These are phyloP conservation scores for Geotrichum macrosporum DNA, from an alignment of 1,139 yeast species.

Conservation along the genomic window DNA sequence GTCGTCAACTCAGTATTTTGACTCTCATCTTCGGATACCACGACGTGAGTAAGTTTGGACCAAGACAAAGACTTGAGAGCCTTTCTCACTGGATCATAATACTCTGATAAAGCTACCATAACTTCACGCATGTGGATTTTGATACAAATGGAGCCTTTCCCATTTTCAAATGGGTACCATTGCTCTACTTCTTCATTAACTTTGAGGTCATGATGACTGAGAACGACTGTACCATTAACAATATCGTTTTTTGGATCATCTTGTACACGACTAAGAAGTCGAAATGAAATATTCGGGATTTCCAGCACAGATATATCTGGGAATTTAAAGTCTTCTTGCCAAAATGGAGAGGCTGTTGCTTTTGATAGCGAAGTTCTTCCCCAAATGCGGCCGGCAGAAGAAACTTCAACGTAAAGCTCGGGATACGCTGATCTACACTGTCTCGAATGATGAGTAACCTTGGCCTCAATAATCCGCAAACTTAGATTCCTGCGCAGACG, in stretches of 20 bases:
- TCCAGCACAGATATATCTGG: conserved; percentile 34
- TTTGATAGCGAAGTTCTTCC: conserved; percentile 52
- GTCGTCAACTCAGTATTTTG: background rate
- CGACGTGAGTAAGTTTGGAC: background rate
- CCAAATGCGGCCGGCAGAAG: conserved; percentile 54
- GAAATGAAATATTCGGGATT: conserved; percentile 24
- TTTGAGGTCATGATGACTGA: conserved; percentile 3
- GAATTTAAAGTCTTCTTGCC: conserved; percentile 55
- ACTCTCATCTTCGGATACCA: background rate
- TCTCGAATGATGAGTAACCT: conserved; percentile 23
- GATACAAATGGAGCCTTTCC: conserved; percentile 2
- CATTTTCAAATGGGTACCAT: conserved; percentile 10
- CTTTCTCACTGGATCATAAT: conserved; percentile 1
- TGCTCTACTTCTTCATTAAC: conserved; percentile 7
- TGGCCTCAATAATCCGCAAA: conserved; percentile 66
- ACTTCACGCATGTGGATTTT: conserved; percentile 7
- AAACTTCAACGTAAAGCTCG: conserved; percentile 47
- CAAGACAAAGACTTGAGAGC: conserved; percentile 3
- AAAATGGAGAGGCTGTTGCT: conserved; percentile 44
- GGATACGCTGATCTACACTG: conserved; percentile 32
- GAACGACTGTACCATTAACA: conserved; percentile 6
- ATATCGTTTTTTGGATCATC: conserved; percentile 2
- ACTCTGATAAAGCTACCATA: background rate
- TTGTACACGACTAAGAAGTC: background rate
- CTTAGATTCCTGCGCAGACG: conserved; percentile 54